Base-by-base conservation (phyloP, 257 asterid species). In the Schizonepeta tenuifolia region DNA sequence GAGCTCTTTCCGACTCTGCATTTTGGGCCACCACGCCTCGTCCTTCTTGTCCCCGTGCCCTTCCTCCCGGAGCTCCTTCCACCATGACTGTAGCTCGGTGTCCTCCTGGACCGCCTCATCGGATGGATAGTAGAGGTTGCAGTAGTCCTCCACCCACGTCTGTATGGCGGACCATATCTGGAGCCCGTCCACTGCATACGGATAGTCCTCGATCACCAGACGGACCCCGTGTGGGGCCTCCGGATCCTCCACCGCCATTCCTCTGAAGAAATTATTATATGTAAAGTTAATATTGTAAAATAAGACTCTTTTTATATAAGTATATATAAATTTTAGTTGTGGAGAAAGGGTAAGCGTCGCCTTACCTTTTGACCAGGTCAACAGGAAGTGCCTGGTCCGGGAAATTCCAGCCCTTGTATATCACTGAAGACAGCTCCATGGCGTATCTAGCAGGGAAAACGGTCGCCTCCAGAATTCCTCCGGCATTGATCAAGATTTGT, bases 381-480 rank as follows among this genome's bases (percentile, higher is more conserved):
- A 44, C 78, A 0, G 96, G 94, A 44, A 89, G 91, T 9, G 94
- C 93, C 50, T 89, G 94, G 28, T 84, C 87, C 0, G 80, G 78
- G 54, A 89, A 87, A 17, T 17, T 63, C 94, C 94, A 87, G 11
- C 77, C 74, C 80, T 80, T 86, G 33, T 89, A 89, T 7, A 83
- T 60, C 6, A 33, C 75, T 15, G 94, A 43, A 3, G 94, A 81
- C 68, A 87, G 64, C 74, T 89, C 96, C 89, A 89, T 67, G 38
- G 90, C 50, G 61, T 81, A 87, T 40, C 58, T 86, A 7, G 73
- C 81, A 7, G 89, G 92, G 58, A 87, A 89, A 9, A 87, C 82
- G 0, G 87, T 83, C 7, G 36, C 43, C 78, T 89, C 96, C 57
- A 84, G 77, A 33, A 84, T 66, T 5, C 96, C 96, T 11, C 90